Conservation (phyloP, 768 basidiomycete species). For the Stropharia rugosoannulata region DNA sequence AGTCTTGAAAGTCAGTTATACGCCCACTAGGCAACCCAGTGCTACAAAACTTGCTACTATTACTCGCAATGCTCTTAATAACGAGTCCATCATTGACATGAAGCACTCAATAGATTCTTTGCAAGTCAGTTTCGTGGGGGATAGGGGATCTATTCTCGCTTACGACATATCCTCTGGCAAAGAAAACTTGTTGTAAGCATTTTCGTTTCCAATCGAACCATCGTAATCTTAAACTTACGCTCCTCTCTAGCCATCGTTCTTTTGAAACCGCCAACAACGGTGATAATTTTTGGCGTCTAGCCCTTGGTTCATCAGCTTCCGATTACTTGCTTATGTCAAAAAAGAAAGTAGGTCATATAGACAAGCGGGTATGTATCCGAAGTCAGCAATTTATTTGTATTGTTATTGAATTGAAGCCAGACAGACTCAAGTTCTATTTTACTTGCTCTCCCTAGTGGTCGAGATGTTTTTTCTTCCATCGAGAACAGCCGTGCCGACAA, state of each 20-base stretch:
- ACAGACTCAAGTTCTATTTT: conserved; percentile 10
- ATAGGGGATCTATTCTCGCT: conserved; percentile 50
- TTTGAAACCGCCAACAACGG: not conserved
- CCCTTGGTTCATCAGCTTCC: conserved; percentile 29
- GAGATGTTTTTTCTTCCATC: conserved; percentile 52
- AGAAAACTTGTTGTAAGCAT: conserved; percentile 38
- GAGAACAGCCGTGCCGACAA: conserved; percentile 42
- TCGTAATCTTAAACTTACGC: not conserved
- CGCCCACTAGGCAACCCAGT: not conserved
- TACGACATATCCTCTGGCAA: conserved; percentile 36
- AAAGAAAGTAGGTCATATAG: conserved; percentile 41
- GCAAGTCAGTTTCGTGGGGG: conserved; percentile 46
- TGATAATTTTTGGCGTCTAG: conserved; percentile 55
- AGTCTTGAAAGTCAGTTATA: conserved; percentile 18
- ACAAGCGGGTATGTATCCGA: conserved; percentile 52
- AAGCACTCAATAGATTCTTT: conserved; percentile 31
- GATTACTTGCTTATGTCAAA: conserved; percentile 48
- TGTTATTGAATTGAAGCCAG: conserved; percentile 6
- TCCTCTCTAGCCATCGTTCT: not conserved
- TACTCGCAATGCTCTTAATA: conserved; percentile 38
- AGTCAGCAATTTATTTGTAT: not conserved
- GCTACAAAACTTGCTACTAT: conserved; percentile 35
- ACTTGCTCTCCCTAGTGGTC: conserved; percentile 27
- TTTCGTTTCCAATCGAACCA: no score
- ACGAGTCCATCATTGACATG: conserved; percentile 46